Evolutionary conservation across 345 rosid genomes (phyloP), one percentile per base, ranked within the genome.

Genomic region (Linum usitatissimum): DNA sequence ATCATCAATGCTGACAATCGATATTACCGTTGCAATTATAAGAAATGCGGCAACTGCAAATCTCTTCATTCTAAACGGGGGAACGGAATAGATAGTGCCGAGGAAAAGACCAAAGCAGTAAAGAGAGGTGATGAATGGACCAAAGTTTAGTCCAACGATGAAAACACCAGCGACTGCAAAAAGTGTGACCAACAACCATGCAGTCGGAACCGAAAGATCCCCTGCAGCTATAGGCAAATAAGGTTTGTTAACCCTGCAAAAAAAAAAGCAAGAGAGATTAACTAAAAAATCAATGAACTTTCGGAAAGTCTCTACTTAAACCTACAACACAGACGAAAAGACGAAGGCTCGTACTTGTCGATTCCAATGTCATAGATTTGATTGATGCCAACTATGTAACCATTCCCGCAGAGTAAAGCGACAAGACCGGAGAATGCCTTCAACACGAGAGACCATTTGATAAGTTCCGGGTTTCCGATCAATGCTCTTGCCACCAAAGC

Each of bases 211-310:
- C 30, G 96, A 88, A 48, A 92, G 96, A 77, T 92, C 98, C 69
- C 98, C 98, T 19, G 98, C 96, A 75, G 95, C 98, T 72, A 92
- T 86, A 61, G 96, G 98, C 71, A 92, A 80, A 76, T 92, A 88
- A 19, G 98, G 98, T 73, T 92, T 92, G 79, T 92, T 92, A 77
- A 92, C 98, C 83, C 96, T 92, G 83, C 80, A 84, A 66, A 75
- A 60, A n/a, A n/a, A n/a, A n/a, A n/a, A n/a, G n/a, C 38, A 66
- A 48, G 61, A 68, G 40, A 56, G 21, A 13, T 23, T 3, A 49
- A 54, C 19, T 28, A 55, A 63, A 39, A 55, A 63, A 39, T 62
- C 61, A 60, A 30, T 30, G 30, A 30, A 69, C 17, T 23, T 23
- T 23, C 28, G 28, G 28, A 23, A 23, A 23, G n/a, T n/a, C n/a